These are phyloP conservation scores for Nothophytophthora sp. DNA, from an alignment of 352 stramenopile genomes.

Conservation along the genomic window DNA sequence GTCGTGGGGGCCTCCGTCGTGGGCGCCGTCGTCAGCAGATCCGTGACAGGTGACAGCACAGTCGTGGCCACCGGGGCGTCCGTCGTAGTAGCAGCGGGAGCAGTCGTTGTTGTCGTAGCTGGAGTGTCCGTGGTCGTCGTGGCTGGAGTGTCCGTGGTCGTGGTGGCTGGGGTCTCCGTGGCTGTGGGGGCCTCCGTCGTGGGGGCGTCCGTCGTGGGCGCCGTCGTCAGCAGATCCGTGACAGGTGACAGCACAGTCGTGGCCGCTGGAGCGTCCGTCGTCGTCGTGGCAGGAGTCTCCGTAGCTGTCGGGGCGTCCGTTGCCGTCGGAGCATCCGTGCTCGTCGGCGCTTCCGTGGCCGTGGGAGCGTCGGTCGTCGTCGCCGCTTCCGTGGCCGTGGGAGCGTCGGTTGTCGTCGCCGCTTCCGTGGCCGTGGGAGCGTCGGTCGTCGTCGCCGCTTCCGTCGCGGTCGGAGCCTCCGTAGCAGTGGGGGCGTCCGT, in stretches of 20 bases:
- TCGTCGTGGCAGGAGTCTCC: no score
- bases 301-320: not conserved
- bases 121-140: constrained; percentile 8
- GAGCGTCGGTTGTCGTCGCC: constrained; percentile 5
- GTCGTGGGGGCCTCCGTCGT: constrained; percentile 7
- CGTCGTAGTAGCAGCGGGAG: constrained; percentile 1
- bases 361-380: constrained; percentile 4
- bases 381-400: constrained; percentile 3
- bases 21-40: constrained; percentile 25
- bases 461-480: no score
- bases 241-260: constrained; percentile 7
- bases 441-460: constrained; percentile 7
- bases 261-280: constrained; percentile 2
- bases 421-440: constrained; percentile 2
- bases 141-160: constrained; percentile 1
- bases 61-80: constrained; percentile 4
- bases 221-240: constrained; percentile 7
- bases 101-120: not conserved
- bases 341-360: constrained; percentile 5
- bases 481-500: constrained; percentile 2
- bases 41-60: constrained; percentile 16
- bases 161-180: not conserved
- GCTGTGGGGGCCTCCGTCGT: constrained; percentile 3
- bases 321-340: constrained; percentile 1
- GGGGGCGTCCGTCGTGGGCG: constrained; percentile 5